Conservation (phyloP, 2,329 filamentous ascomycete species). For the Fonsecaea pedrosoi region DNA sequence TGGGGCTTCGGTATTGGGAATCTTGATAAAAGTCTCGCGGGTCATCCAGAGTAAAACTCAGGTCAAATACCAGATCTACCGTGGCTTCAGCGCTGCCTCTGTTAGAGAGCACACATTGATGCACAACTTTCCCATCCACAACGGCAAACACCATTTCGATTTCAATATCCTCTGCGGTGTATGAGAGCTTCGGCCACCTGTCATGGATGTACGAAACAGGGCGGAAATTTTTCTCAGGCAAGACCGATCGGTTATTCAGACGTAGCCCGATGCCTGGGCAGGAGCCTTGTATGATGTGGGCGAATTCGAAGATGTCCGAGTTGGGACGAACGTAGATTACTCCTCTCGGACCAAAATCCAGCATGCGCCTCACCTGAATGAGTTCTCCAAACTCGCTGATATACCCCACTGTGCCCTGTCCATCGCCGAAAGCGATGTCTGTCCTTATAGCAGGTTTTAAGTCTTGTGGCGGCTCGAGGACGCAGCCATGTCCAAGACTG, state of each 20-base stretch:
- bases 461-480: background rate
- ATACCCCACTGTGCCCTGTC: background rate
- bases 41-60: background rate
- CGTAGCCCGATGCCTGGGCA: background rate
- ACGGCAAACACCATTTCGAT: background rate
- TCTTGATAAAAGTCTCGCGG: background rate
- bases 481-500: background rate
- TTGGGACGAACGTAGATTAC: background rate
- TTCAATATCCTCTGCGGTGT: background rate
- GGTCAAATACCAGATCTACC: background rate
- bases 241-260: background rate
- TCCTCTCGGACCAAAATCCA: background rate
- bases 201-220: slow-evolving; percentile 1
- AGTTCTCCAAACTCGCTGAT: background rate
- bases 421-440: background rate
- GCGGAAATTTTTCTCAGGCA: background rate
- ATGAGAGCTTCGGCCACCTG: slow-evolving; percentile 1
- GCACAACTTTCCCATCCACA: background rate
- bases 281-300: background rate
- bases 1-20: background rate
- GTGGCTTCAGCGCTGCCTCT: background rate
- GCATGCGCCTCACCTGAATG: background rate
- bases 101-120: slow-evolving; percentile 1
- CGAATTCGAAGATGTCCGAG: background rate
- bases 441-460: background rate